A percentile compares a stretch with the other conserved stretches of the same genome.
These are phyloP conservation scores for Gracilariopsis chorda DNA, from an alignment of 23 red algal species.

Conservation along the genomic window DNA sequence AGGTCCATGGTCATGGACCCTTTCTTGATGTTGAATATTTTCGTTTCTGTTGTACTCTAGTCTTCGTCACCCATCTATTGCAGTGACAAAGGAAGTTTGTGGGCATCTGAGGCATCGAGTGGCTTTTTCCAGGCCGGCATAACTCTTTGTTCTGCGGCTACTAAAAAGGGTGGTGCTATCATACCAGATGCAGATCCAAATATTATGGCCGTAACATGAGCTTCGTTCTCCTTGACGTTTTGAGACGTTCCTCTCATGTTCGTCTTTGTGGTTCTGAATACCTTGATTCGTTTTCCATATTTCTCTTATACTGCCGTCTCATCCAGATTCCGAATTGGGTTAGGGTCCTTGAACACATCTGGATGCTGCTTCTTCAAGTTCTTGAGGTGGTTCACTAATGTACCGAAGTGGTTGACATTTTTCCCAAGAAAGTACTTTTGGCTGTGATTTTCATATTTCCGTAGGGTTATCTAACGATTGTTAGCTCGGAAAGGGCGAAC, in stretches of 20 bases:
- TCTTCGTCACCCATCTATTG: not conserved
- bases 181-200: not conserved
- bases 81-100: not conserved
- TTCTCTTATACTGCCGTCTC: constrained; percentile 6
- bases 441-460: not conserved
- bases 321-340: not conserved
- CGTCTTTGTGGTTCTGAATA: not conserved
- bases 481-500: not conserved
- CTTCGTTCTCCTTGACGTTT: not conserved
- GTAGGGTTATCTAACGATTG: not conserved
- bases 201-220: not conserved
- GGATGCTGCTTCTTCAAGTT: not conserved
- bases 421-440: not conserved
- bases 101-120: not conserved
- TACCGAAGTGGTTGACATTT: not conserved
- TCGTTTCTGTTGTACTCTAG: not conserved
- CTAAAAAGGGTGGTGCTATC: not conserved
- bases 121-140: not conserved
- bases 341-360: not conserved
- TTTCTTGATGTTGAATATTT: not conserved
- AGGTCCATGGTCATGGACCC: not conserved
- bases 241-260: not conserved
- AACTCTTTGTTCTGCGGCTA: not conserved
- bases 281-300: not conserved
- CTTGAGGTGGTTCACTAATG: not conserved